Base-by-base conservation (phyloP, 139 green algal species). In the Coelastrella sp. region DNA sequence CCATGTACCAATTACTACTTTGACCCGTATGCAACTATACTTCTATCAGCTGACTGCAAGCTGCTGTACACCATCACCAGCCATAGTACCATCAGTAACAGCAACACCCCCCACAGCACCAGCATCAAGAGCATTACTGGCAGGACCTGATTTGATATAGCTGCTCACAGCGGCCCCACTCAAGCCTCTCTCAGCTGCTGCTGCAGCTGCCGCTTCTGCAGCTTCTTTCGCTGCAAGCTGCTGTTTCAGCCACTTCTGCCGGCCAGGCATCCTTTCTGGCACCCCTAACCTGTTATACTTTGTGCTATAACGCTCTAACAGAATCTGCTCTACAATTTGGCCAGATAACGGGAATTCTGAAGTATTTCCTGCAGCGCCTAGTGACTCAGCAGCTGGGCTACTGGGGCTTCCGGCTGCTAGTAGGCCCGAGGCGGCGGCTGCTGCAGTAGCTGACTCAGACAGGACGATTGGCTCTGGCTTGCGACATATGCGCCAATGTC, bases 251-350 rank as follows among this genome's bases (percentile, higher is more conserved):
- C 83, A 88, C 47, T 57, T 80, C 8, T 32, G 14, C 47, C 83
- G 14, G 17, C 66, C 68, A 11, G 83, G 83, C 83, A 88, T 88
- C 56, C 71, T 88, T 3, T 88, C 11, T 23, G 83, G 83, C 54
- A 88, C 32, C 7, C 83, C 68, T 32, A 88, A 47, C 13, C 68
- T 57, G 3, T 56, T 59, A 65, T 91, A 93, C 81, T 93, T 93
- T 22, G 80, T 71, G 3, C 76, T 78, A 66, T 91, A 91, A 7
- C 87, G 66, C 23, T 91, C 71, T 16, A 92, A 20, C 71, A 93
- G 32, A 74, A 93, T 23, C 23, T 84, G 57, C 57, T 88, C 89
- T 4, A 93, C 77, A 0, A 92, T 76, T 47, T 86, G 19, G 4
- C 74, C 22, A 5, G 91, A 76, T 68, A 93, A 65, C 0, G 87